Conservation (phyloP, 2,329 filamentous ascomycete genomes). For the Trichoderma polysporum region DNA sequence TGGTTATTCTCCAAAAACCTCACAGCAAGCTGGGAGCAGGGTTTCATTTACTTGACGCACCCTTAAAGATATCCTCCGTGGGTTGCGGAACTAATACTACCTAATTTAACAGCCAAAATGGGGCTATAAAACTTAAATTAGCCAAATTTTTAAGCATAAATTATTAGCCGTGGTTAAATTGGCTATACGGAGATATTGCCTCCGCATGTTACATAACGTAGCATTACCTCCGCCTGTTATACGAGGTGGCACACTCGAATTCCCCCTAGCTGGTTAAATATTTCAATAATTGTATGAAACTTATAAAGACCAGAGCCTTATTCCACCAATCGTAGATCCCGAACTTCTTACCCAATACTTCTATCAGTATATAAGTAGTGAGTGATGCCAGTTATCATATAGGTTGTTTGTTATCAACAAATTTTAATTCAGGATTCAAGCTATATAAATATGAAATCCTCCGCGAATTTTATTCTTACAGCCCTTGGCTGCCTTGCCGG, state of each 20-base stretch:
- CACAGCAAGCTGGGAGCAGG: not conserved
- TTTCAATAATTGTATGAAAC: not conserved
- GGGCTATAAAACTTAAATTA: slow-evolving; percentile 2
- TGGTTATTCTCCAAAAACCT: too few species aligned
- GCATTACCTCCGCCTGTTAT: not conserved
- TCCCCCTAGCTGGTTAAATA: slow-evolving; percentile 2
- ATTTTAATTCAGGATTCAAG: not conserved
- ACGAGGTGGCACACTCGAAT: not conserved
- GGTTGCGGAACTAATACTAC: not conserved
- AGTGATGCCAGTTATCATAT: not conserved
- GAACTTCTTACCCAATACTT: not conserved
- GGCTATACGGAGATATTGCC: not conserved
- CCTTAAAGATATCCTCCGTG: not conserved
- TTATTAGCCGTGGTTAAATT: not conserved
- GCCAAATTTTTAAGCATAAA: slow-evolving; percentile 4
- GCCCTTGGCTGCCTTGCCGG: slow-evolving; percentile 2
- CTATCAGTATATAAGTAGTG: not conserved
- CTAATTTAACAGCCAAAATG: not conserved
- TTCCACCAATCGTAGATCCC: not conserved
- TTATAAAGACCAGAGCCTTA: not conserved
- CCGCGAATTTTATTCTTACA: not conserved
- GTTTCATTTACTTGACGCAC: not conserved
- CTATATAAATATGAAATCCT: not conserved
- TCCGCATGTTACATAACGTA: not conserved
- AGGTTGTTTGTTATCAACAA: not conserved